Evolutionary conservation across 345 rosid species (phyloP).

Genomic region (Eutrema heterophyllum): DNA sequence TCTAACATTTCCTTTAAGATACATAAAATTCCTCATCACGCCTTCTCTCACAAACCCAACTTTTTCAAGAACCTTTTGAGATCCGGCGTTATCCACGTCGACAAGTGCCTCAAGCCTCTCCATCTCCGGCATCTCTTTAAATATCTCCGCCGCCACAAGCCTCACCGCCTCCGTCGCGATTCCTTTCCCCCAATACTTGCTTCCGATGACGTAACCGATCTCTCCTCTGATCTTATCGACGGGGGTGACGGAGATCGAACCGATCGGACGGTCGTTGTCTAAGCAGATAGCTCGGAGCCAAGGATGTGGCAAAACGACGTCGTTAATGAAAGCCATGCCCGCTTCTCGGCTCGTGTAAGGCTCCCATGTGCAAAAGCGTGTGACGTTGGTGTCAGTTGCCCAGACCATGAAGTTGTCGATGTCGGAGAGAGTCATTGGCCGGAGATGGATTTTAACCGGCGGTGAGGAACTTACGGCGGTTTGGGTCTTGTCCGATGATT

Average conservation of each 20-base stretch:
- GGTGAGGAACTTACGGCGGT: background rate
- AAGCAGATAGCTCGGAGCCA: constrained; percentile 63
- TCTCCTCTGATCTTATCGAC: constrained; percentile 50
- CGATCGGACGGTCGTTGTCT: constrained; percentile 38
- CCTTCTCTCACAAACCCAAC: constrained; percentile 67
- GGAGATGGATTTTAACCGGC: constrained; percentile 31
- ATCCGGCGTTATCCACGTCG: constrained; percentile 49
- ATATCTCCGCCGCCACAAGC: constrained; percentile 37
- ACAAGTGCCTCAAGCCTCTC: constrained; percentile 65
- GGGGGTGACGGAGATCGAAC: constrained; percentile 45
- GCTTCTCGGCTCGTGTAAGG: constrained; percentile 47
- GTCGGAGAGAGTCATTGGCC: constrained; percentile 40
- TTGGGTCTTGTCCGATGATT: background rate
- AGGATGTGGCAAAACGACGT: constrained; percentile 42
- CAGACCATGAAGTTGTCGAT: constrained; percentile 64
- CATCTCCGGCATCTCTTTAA: constrained; percentile 47
- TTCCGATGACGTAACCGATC: constrained; percentile 46
- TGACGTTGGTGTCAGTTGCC: constrained; percentile 48
- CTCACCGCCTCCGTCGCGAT: constrained; percentile 52
- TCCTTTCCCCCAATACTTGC: constrained; percentile 56
- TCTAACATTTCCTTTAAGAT: constrained; percentile 45
- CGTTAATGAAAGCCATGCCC: constrained; percentile 35
- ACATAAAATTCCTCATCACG: constrained; percentile 43
- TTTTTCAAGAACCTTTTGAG: constrained; percentile 61
- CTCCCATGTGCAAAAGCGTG: constrained; percentile 52